These are phyloP conservation scores for Colletotrichum acutatum DNA, from an alignment of 2,329 filamentous ascomycete genomes.

Conservation along the genomic window DNA sequence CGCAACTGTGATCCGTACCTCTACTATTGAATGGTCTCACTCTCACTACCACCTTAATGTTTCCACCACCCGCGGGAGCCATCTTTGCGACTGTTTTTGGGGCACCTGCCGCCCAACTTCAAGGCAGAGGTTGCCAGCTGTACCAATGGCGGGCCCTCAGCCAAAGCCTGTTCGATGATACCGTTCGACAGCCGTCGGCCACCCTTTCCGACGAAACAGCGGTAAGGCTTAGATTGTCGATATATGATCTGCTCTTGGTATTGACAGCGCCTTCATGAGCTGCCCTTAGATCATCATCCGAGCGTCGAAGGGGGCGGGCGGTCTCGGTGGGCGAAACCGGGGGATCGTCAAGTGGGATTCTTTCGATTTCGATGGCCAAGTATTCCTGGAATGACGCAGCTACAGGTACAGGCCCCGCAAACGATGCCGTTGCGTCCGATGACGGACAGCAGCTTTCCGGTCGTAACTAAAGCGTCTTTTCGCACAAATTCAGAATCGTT, in stretches of 20 bases:
- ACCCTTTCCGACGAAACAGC: background rate
- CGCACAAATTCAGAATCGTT: conserved; percentile 15
- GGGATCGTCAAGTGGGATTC: conserved; percentile 24
- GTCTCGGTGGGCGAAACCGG: conserved; percentile 13
- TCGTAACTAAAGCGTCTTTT: conserved; percentile 4
- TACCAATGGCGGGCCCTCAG: conserved; percentile 25
- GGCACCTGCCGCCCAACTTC: conserved; percentile 33
- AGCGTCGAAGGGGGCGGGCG: background rate
- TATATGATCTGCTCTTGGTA: background rate
- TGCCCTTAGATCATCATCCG: conserved; percentile 13
- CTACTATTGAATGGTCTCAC: conserved; percentile 94
- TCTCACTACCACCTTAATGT: conserved; percentile 99
- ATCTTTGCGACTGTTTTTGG: conserved; percentile 52
- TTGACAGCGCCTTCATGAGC: conserved; percentile 6
- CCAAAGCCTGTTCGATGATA: background rate
- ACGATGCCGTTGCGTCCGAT: conserved; percentile 1
- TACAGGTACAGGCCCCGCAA: conserved; percentile 26
- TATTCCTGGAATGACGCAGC: conserved; percentile 29
- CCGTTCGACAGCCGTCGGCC: background rate
- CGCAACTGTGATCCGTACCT: conserved; percentile 66
- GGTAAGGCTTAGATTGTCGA: background rate
- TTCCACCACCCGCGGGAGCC: conserved; percentile 82
- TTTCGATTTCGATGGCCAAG: conserved; percentile 22
- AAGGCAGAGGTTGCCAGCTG: conserved; percentile 18
- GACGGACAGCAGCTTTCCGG: background rate